Percentiles rank a stretch among this genome's conserved stretches.
These are phyloP conservation scores for Collybia nuda DNA, from an alignment of 768 basidiomycete species.

Conservation along the genomic window DNA sequence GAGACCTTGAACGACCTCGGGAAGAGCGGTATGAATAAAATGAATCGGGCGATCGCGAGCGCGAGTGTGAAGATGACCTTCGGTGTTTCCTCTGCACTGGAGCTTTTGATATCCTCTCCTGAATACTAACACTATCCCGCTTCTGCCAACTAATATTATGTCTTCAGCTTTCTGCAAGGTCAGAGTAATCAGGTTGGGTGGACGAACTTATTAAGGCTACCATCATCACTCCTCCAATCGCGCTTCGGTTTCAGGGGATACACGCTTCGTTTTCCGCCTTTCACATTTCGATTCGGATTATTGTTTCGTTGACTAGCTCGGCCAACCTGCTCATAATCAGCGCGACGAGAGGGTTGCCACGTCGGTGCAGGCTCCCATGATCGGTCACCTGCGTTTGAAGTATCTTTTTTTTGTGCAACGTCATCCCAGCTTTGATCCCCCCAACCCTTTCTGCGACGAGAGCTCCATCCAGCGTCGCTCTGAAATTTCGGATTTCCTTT, in stretches of 20 bases:
- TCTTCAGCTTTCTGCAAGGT: slow-evolving; percentile 3
- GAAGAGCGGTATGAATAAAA: slow-evolving; percentile 64
- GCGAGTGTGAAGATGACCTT: slow-evolving; percentile 56
- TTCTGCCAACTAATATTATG: slow-evolving; percentile 57
- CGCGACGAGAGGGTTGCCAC: slow-evolving; percentile 53
- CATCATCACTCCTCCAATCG: slow-evolving; percentile 60
- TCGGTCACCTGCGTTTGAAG: slow-evolving; percentile 43
- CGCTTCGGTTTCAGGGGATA: slow-evolving; percentile 39
- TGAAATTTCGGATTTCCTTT: slow-evolving; percentile 35
- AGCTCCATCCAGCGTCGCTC: slow-evolving; percentile 55
- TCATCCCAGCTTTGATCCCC: slow-evolving; percentile 28
- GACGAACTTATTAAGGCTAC: slow-evolving; percentile 74
- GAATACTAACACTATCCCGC: slow-evolving; percentile 46
- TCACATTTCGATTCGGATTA: slow-evolving; percentile 21
- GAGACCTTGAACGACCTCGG: slow-evolving; percentile 63
- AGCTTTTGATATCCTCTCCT: slow-evolving; percentile 35
- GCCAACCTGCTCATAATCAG: slow-evolving; percentile 37
- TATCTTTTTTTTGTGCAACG: slow-evolving; percentile 25
- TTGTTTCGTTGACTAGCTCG: slow-evolving; percentile 36
- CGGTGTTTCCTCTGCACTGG: slow-evolving; percentile 45
- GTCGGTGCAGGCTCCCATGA: slow-evolving; percentile 73
- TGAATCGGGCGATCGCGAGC: slow-evolving; percentile 67
- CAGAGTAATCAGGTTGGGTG: neutral
- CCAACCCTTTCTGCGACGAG: slow-evolving; percentile 46
- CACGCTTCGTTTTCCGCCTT: slow-evolving; percentile 30